Evolutionary conservation across 805 yeast species (phyloP).

Genomic region (Spathaspora arborariae): DNA sequence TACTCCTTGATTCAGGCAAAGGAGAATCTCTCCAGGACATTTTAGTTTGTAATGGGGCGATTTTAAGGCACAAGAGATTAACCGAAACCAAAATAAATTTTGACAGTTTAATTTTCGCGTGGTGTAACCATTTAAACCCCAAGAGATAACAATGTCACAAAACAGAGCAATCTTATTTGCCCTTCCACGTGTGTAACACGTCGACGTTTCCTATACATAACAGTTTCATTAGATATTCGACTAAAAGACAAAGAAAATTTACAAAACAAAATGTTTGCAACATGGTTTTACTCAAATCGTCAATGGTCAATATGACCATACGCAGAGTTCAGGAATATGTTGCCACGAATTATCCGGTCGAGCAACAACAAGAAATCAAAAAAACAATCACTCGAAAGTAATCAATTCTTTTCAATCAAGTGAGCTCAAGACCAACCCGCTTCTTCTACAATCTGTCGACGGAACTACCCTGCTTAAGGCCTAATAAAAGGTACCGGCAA

Average conservation of each 20-base stretch:
- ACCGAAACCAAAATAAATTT: neutral
- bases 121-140: too few relatives aligned
- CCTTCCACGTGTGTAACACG: too few relatives aligned
- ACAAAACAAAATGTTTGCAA: conserved; percentile 79
- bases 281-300: conserved; percentile 99
- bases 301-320: conserved; percentile 77
- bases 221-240: too few relatives aligned
- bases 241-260: neutral
- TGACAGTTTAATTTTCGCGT: neutral
- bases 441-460: conserved; percentile 93
- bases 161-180: too few relatives aligned
- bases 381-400: conserved; percentile 6
- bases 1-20: neutral
- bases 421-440: conserved; percentile 64
- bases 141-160: too few relatives aligned
- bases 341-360: conserved; percentile 72
- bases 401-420: conserved; percentile 9
- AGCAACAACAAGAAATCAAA: conserved; percentile 48
- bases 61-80: neutral
- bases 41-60: neutral
- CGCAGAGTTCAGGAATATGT: conserved; percentile 99
- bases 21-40: neutral
- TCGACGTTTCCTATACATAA: too few relatives aligned
- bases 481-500: conserved; percentile 19
- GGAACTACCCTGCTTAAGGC: conserved; percentile 86